Conservation (phyloP, 1,139 yeast species). For the Candida glucosophila region DNA sequence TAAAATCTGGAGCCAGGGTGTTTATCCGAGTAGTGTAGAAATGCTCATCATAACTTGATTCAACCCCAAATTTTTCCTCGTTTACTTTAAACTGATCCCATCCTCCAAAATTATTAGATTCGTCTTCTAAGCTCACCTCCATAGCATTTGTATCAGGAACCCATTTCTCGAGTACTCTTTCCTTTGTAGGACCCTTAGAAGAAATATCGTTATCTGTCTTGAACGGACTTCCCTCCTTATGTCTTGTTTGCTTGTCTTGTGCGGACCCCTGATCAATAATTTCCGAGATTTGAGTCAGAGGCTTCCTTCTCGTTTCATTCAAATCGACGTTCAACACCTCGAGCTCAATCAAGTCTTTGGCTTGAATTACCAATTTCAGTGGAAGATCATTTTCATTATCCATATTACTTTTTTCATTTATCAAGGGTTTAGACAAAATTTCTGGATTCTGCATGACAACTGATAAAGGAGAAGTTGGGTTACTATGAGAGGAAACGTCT, state of each 20-base stretch:
- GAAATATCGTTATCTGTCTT: constrained; percentile 85
- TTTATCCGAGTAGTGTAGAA: constrained; percentile 82
- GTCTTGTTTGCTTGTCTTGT: constrained; percentile 2
- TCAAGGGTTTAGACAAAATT: constrained; percentile 20
- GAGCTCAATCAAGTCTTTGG: constrained; percentile 59
- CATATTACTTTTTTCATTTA: constrained; percentile 22
- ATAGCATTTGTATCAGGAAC: constrained; percentile 52
- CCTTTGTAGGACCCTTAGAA: constrained; percentile 33
- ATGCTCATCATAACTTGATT: constrained; percentile 80
- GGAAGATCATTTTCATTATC: constrained; percentile 25
- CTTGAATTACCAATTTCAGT: constrained; percentile 42
- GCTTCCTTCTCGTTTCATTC: constrained; percentile 4
- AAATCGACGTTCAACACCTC: constrained; percentile 40
- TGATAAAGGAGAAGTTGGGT: constrained; percentile 25
- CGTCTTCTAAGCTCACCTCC: constrained; percentile 36
- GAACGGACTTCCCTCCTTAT: constrained; percentile 41
- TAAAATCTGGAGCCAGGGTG: constrained; percentile 65
- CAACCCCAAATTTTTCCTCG: constrained; percentile 81
- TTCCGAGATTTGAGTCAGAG: background rate
- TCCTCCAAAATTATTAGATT: constrained; percentile 13
- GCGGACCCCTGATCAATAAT: constrained; percentile 1
- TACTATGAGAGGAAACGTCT: constrained; percentile 9
- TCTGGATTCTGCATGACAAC: constrained; percentile 45
- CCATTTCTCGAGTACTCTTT: constrained; percentile 81
- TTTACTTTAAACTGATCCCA: constrained; percentile 97